Base-by-base conservation (phyloP, 1,284 basidiomycete genomes). In the Fomitopsis schrenkii region DNA sequence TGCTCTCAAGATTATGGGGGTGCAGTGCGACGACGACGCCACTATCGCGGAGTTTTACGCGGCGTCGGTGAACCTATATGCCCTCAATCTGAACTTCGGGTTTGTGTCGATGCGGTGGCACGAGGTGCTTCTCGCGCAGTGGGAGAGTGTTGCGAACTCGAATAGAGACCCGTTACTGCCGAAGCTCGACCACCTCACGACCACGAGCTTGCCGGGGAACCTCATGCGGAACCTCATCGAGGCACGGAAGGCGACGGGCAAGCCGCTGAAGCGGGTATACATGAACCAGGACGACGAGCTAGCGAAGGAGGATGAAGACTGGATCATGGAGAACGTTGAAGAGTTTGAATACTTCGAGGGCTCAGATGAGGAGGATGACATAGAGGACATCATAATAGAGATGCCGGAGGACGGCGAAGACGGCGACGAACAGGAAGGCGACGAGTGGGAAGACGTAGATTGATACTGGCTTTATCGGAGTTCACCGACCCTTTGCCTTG, bases 51-150 rank as follows among this genome's bases (percentile, higher is more conserved):
- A 67, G 12, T 72, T 84, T 26, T 70, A 84, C 28, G 68, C 66
- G 50, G 66, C 75, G 22, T 64, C 80, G 38, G 64, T 67, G 10
- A 74, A 71, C 19, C 67, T 86, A 22, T 69, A 70, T 52, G 64
- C 71, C 22, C 73, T 86, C 28, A 81, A 85, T 62, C 72, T 83
- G 28, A 79, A 83, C 66, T 82, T 79, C 59, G 45, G 62, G 56
- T 70, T 42, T 38, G 70, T 64, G 64, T 74, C 57, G 71, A 70
- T 55, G 50, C 63, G 9, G 65, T 83, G 81, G 65, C 80, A 78
- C 68, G 70, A 70, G 35, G 69, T 76, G 60, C 76, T 87, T 56
- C 50, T 62, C 42, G 60, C 60, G 9, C 62, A 63, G 40, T 46
- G 59, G 33, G 52, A 54, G 35, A 40, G 52, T 33, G 36, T 36